Conservation (phyloP, 768 basidiomycete genomes). For the Russula earlei region DNA sequence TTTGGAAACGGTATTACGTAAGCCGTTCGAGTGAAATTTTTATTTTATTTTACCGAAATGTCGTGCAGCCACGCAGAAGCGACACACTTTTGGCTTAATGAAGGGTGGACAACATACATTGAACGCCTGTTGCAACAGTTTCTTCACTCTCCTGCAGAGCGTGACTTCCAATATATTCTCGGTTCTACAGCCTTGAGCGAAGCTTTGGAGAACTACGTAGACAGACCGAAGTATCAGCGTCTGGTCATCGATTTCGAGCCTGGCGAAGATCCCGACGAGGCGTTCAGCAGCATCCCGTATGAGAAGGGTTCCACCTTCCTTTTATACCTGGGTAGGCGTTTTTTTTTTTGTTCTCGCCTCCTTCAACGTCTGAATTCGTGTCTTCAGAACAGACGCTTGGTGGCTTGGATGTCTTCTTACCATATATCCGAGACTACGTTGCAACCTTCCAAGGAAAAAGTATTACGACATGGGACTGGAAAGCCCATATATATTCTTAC, state of each 20-base stretch:
- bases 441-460: conserved; percentile 72
- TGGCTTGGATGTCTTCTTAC: conserved; percentile 76
- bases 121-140: conserved; percentile 70
- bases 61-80: conserved; percentile 51
- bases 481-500: conserved; percentile 64
- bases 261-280: conserved; percentile 72
- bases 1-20: conserved; percentile 88
- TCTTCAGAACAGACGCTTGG: conserved; percentile 57
- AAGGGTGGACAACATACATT: conserved; percentile 91
- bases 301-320: conserved; percentile 88
- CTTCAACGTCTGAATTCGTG: background rate
- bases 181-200: conserved; percentile 67
- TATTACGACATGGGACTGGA: conserved; percentile 81
- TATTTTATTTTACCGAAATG: too few relatives aligned
- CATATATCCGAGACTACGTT: conserved; percentile 78
- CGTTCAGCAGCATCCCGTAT: conserved; percentile 69
- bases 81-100: conserved; percentile 82
- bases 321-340: conserved; percentile 64
- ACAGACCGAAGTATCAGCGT: conserved; percentile 65
- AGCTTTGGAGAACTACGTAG: conserved; percentile 50
- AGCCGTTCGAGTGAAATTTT: too few relatives aligned
- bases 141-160: conserved; percentile 63
- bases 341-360: background rate
- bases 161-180: conserved; percentile 73
- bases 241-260: conserved; percentile 66